phyloP scores from a whole-genome alignment of 1,284 basidiomycete species.

The Volvariella surrecta region DNA sequence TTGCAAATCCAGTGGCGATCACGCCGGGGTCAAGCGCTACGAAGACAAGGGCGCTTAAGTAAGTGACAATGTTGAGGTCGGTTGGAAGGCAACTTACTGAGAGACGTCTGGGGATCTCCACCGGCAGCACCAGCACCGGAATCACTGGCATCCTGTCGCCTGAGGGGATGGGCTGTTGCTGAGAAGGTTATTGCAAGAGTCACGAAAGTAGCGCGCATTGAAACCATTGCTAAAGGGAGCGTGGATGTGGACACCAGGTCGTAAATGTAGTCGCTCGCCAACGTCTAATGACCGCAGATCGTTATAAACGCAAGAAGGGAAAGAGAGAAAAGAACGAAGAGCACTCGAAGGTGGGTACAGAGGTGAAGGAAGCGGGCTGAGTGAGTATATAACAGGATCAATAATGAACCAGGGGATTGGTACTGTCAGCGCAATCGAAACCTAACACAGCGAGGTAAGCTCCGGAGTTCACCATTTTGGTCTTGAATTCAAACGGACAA shows the following conservation, averaged over 20 bases:
- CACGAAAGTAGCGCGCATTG: slow-evolving; percentile 23
- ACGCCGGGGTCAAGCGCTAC: slow-evolving; percentile 34
- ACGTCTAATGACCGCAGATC: slow-evolving; percentile 21
- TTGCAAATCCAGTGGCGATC: slow-evolving; percentile 35
- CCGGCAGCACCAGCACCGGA: slow-evolving; percentile 10
- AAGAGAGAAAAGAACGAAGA: slow-evolving; percentile 12
- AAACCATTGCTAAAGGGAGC: slow-evolving; percentile 13
- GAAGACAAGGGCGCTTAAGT: slow-evolving; percentile 8
- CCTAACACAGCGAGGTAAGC: slow-evolving; percentile 1
- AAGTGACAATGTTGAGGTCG: not conserved
- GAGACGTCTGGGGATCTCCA: slow-evolving; percentile 30
- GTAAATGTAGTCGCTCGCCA: slow-evolving; percentile 5
- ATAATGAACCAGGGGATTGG: too few relatives aligned
- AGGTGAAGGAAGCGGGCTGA: not conserved
- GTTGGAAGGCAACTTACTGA: slow-evolving; percentile 21
- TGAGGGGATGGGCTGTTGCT: not conserved
- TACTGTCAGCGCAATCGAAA: too few relatives aligned
- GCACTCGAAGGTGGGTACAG: slow-evolving; percentile 5
- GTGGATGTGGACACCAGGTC: slow-evolving; percentile 24
- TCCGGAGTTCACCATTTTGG: not conserved
- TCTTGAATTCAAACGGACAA: too few relatives aligned
- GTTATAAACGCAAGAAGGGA: slow-evolving; percentile 14
- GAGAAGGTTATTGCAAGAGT: slow-evolving; percentile 10
- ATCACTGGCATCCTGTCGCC: not conserved
- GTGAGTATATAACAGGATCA: too few relatives aligned